Conservation (phyloP, 2,329 filamentous ascomycete species). For the Ophiobolus disseminans region DNA sequence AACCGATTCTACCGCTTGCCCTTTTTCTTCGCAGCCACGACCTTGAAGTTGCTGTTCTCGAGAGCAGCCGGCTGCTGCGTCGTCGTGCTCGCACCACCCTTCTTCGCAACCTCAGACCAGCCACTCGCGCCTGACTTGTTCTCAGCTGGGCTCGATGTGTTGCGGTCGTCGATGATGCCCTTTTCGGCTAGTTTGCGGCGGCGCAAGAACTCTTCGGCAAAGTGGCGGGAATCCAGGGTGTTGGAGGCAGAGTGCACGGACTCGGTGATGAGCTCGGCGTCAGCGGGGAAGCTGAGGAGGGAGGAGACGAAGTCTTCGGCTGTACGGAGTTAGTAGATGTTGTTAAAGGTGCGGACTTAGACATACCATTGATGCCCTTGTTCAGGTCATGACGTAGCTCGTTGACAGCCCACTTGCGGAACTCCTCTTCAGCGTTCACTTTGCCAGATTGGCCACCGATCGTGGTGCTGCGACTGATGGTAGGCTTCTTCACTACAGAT, state of each 20-base stretch:
- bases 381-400: conserved; percentile 78
- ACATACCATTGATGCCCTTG: conserved; percentile 70
- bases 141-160: conserved; percentile 59
- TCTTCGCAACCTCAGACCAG: conserved; percentile 98
- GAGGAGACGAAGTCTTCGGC: conserved; percentile 82
- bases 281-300: conserved; percentile 76
- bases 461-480: conserved; percentile 58
- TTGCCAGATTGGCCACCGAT: conserved; percentile 53
- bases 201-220: conserved; percentile 91
- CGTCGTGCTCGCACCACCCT: conserved; percentile 70
- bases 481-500: conserved; percentile 59
- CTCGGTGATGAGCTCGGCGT: conserved; percentile 84
- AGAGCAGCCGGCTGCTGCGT: conserved; percentile 47
- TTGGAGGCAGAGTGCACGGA: conserved; percentile 85
- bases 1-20: conserved; percentile 55
- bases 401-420: conserved; percentile 88
- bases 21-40: conserved; percentile 93
- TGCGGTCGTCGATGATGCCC: conserved; percentile 78
- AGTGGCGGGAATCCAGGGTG: conserved; percentile 90
- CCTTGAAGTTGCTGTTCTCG: conserved; percentile 76
- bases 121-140: conserved; percentile 65
- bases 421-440: conserved; percentile 82
- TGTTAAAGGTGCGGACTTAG: neutral
- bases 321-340: conserved; percentile 47
- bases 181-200: conserved; percentile 93